Conservation (phyloP, 495 filamentous ascomycete species). For the Durotheca rogersii region DNA sequence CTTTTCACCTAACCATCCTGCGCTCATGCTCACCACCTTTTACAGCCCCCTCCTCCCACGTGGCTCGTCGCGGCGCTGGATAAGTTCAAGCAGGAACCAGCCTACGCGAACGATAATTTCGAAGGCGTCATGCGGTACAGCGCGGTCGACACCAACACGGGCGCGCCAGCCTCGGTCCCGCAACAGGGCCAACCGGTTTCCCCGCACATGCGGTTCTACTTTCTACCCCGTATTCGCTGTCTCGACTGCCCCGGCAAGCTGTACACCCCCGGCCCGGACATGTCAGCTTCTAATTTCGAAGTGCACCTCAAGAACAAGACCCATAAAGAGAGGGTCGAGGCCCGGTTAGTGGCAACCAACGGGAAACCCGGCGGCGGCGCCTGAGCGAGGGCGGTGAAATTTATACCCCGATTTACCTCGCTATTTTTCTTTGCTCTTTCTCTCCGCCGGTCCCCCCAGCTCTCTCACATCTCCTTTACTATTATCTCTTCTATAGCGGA, state of each 20-base stretch:
- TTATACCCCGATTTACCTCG: not conserved
- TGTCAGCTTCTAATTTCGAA: slow-evolving; percentile 84
- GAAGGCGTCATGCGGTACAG: slow-evolving; percentile 86
- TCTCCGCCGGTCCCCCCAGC: slow-evolving; percentile 1
- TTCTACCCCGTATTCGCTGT: slow-evolving; percentile 82
- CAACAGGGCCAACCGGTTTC: slow-evolving; percentile 49
- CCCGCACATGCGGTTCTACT: slow-evolving; percentile 65
- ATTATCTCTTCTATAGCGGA: not conserved
- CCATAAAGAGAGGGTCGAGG: slow-evolving; percentile 70
- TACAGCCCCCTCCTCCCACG: slow-evolving; percentile 71
- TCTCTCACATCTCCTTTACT: no score
- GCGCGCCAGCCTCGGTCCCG: slow-evolving; percentile 50
- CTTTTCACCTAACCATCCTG: slow-evolving; percentile 17
- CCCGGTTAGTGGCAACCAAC: slow-evolving; percentile 21
- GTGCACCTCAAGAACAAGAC: slow-evolving; percentile 79
- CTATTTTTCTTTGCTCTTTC: not conserved
- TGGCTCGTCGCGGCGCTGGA: slow-evolving; percentile 74
- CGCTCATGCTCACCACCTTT: slow-evolving; percentile 29
- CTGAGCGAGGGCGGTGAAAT: not conserved
- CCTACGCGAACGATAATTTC: slow-evolving; percentile 75
- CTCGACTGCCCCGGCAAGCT: slow-evolving; percentile 90
- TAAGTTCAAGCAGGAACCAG: slow-evolving; percentile 51
- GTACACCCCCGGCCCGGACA: slow-evolving; percentile 83
- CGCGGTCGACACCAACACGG: slow-evolving; percentile 67
- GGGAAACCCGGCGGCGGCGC: slow-evolving; percentile 3